Evolutionary conservation across 139 green algal genomes (phyloP), one percentile per base, ranked within the genome.

Genomic region (Coelastrella sp.): DNA sequence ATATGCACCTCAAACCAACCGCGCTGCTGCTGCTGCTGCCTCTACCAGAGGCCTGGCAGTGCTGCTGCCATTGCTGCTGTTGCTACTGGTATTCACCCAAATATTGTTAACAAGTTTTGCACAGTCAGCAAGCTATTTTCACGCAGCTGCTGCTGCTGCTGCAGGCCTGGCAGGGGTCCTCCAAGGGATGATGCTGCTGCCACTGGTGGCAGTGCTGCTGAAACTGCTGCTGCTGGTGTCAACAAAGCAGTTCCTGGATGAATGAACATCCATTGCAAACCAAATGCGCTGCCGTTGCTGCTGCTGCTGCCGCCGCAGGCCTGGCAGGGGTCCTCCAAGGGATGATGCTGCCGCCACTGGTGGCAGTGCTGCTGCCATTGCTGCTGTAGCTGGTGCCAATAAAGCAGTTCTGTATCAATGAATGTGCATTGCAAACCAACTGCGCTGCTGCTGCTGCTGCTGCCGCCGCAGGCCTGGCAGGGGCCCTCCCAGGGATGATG

Each of bases 341-440:
- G 19, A 6, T n/a, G 16, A 14, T 77, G 76, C 47, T 59, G 32
- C 76, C 23, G 76, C 19, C 3, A 20, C 16, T 57, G 60, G 78
- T 6, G 60, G 80, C 59, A 16, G 80, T 60, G 79, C 57, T 60
- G 79, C 79, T n/a, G 47, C 79, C 13, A 58, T 11, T n/a, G 23
- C 81, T 75, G 81, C 81, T 76, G 83, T 88, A 80, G 81, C 76
- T 87, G 61, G 61, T 77, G 81, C n/a, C n/a, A n/a, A n/a, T n/a
- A n/a, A n/a, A n/a, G n/a, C n/a, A n/a, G n/a, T n/a, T n/a, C n/a
- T n/a, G n/a, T n/a, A n/a, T n/a, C n/a, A n/a, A n/a, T n/a, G n/a
- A n/a, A n/a, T n/a, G n/a, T n/a, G n/a, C n/a, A n/a, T n/a, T n/a
- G n/a, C n/a, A n/a, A n/a, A n/a, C n/a, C n/a, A n/a, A n/a, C n/a